A percentile compares a stretch with the other conserved stretches of the same genome.
Conservation (phyloP, 2,329 filamentous ascomycete species). For the Ophiostoma ips region DNA sequence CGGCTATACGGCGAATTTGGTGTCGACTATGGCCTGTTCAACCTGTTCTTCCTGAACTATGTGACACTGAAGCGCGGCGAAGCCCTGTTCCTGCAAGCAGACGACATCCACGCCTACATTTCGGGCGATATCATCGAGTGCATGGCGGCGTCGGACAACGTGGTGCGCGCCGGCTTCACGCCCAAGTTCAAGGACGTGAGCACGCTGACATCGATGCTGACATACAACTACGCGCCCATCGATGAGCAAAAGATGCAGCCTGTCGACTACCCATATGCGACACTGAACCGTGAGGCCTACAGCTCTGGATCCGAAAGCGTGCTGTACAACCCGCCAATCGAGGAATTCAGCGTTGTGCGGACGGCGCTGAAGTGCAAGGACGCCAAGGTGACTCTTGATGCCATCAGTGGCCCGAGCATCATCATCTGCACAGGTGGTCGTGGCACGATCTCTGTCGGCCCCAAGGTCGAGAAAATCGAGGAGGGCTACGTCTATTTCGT, state of each 20-base stretch:
- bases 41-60: conserved; percentile 95
- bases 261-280: conserved; percentile 70
- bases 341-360: conserved; percentile 85
- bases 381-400: conserved; percentile 78
- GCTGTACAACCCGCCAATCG: conserved; percentile 90
- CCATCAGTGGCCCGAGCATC: conserved; percentile 78
- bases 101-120: conserved; percentile 94
- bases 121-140: conserved; percentile 95
- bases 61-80: conserved; percentile 79
- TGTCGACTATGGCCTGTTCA: conserved; percentile 80
- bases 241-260: conserved; percentile 88
- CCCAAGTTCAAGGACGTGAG: conserved; percentile 96
- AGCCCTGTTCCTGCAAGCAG: conserved; percentile 88
- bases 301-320: conserved; percentile 56
- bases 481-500: conserved; percentile 71
- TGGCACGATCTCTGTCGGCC: conserved; percentile 74
- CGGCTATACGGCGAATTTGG: conserved; percentile 77
- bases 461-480: conserved; percentile 61
- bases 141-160: conserved; percentile 98
- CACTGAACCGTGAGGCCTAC: conserved; percentile 70
- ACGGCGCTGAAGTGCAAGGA: conserved; percentile 56
- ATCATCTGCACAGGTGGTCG: conserved; percentile 76
- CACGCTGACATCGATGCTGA: conserved; percentile 81
- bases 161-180: conserved; percentile 91
- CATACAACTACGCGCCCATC: conserved; percentile 90